Evolutionary conservation across 192 early-diverging fungal species (phyloP).

Genomic region (Backusella australiensis): DNA sequence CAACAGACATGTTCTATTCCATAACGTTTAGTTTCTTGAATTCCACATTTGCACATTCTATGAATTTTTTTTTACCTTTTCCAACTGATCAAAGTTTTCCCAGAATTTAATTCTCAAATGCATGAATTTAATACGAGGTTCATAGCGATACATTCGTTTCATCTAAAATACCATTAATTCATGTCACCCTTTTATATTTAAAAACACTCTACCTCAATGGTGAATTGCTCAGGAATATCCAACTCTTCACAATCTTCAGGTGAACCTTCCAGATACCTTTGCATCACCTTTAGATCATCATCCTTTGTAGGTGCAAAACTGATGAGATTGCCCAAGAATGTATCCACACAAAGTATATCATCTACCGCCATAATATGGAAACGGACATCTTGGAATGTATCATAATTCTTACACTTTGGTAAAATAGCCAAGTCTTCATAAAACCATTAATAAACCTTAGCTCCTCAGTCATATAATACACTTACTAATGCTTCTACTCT

Average conservation of each 20-base stretch:
- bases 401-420: constrained; percentile 31
- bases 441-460: not conserved
- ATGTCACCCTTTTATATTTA: not conserved
- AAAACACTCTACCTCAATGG: constrained; percentile 43
- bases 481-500: constrained; percentile 56
- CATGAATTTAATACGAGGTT: constrained; percentile 65
- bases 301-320: constrained; percentile 67
- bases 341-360: constrained; percentile 58
- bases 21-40: not conserved
- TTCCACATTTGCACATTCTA: not conserved
- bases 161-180: constrained; percentile 37
- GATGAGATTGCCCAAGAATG: constrained; percentile 63
- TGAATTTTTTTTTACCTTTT: constrained; percentile 38
- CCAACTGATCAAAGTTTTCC: constrained; percentile 59
- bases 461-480: not conserved
- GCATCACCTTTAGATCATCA: constrained; percentile 40
- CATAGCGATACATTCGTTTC: constrained; percentile 69
- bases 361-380: constrained; percentile 64
- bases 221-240: constrained; percentile 67
- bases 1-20: constrained; percentile 49
- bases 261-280: constrained; percentile 27
- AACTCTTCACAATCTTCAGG: constrained; percentile 53
- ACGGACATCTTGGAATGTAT: constrained; percentile 56
- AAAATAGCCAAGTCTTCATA: constrained; percentile 29
- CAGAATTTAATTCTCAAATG: constrained; percentile 64